Evolutionary conservation across 331 rosid species (phyloP), one percentile per base, ranked within the genome.

Genomic region (Cucumis variabilis): DNA sequence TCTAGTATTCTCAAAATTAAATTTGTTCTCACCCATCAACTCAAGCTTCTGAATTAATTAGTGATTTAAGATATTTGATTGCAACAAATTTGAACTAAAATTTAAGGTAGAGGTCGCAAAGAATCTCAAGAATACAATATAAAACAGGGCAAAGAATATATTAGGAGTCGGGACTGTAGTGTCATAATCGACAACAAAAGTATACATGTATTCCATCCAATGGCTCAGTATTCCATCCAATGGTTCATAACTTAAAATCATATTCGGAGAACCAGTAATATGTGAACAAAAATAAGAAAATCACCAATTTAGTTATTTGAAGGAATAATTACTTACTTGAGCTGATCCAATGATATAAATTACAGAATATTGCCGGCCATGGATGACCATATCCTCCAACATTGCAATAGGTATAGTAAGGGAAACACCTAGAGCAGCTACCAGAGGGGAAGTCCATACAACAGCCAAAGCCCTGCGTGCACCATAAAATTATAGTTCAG

Each of bases 371-470:
- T 46, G 77, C 60, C 88, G 84, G 88, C 88, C 88, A 63, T 86
- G 88, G 65, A 86, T 75, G 76, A 76, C n/a, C 88, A 86, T 86
- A 60, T 86, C 88, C 48, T 76, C 88, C 67, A 86, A 76, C 88
- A 86, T 86, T 82, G 88, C 88, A n/a, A 86, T 7, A 11, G 88
- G 88, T 60, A 86, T 86, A 50, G 88, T 86, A 53, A 86, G 84
- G 30, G 88, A 86, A n/a, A 86, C 84, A 28, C 88, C 88, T 7
- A 86, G 85, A 62, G 88, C 88, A 60, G 88, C 88, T 37, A 86
- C 77, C 20, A 86, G 85, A 37, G 88, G 88, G 37, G 88, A 86
- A 33, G 88, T 86, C 88, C 88, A 86, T 46, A 86, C 84, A 75
- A 86, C 88, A 65, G 84, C 88, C 66, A 86, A 86, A 15, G 88